Evolutionary conservation across 169 alveolate genomes (phyloP).

Genomic region (Toxoplasma gondii): DNA sequence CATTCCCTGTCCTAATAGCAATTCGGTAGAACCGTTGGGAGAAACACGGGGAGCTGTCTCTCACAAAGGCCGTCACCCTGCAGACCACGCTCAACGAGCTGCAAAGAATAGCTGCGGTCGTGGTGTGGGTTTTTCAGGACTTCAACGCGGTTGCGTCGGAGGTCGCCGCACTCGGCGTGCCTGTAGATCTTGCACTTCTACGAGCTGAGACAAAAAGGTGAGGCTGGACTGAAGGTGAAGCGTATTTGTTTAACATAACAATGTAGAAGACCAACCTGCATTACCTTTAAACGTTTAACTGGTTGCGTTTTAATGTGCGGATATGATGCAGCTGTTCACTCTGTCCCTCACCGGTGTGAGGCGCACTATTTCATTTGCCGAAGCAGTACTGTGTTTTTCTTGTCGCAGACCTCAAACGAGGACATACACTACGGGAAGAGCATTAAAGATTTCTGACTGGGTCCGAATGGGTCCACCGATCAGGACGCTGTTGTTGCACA

Average conservation of each 20-base stretch:
- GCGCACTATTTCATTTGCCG: too few relatives aligned
- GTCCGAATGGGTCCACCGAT: neutral
- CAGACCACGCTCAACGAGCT: neutral
- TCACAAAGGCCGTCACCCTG: neutral
- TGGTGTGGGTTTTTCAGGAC: neutral
- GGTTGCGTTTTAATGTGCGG: too few relatives aligned
- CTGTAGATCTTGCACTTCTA: slow-evolving; percentile 1
- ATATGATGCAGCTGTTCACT: too few relatives aligned
- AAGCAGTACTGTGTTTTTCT: too few relatives aligned
- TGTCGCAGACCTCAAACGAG: too few relatives aligned
- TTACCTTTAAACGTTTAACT: too few relatives aligned
- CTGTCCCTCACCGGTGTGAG: too few relatives aligned
- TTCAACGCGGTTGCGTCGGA: neutral
- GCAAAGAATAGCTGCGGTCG: neutral
- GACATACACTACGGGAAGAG: neutral
- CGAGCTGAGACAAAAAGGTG: neutral
- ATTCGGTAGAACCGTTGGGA: neutral
- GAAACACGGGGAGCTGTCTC: neutral
- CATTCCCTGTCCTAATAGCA: too few relatives aligned
- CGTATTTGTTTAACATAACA: too few relatives aligned
- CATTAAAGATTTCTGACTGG: neutral
- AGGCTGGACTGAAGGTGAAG: neutral
- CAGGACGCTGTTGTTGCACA: neutral
- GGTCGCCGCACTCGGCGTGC: slow-evolving; percentile 31
- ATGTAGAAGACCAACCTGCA: too few relatives aligned